phyloP scores from a whole-genome alignment of 2,329 filamentous ascomycete species.

The Atkinsonella texensis region DNA sequence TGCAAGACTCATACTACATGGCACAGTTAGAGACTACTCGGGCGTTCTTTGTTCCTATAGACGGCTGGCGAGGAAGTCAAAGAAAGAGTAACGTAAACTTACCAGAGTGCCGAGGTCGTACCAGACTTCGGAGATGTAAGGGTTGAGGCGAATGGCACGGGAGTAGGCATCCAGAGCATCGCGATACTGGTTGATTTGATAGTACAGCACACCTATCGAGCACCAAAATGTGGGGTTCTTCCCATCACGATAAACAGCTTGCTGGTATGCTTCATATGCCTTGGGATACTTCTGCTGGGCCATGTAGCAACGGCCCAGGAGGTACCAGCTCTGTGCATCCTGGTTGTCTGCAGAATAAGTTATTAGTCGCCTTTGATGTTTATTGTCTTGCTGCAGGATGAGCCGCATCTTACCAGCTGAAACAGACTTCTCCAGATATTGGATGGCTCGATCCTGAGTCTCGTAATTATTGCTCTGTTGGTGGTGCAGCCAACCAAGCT shows the following conservation, averaged over 20 bases:
- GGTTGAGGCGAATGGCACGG: slow-evolving; percentile 88
- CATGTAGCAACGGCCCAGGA: slow-evolving; percentile 97
- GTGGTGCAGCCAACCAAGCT: slow-evolving; percentile 95
- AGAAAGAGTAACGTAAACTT: slow-evolving; percentile 28
- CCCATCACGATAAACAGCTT: slow-evolving; percentile 95
- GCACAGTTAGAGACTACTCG: slow-evolving; percentile 17
- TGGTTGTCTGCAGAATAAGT: slow-evolving; percentile 58
- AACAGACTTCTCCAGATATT: slow-evolving; percentile 95
- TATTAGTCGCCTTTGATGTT: neutral
- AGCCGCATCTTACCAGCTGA: slow-evolving; percentile 57
- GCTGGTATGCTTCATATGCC: slow-evolving; percentile 95
- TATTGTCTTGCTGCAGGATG: neutral
- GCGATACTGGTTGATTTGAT: slow-evolving; percentile 98
- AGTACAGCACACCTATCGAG: slow-evolving; percentile 96
- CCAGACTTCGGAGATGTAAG: slow-evolving; percentile 98
- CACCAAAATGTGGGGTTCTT: slow-evolving; percentile 99
- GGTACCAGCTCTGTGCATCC: slow-evolving; percentile 97
- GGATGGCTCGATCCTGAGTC: slow-evolving; percentile 91
- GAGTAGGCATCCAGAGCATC: slow-evolving; percentile 97
- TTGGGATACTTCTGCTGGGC: slow-evolving; percentile 98
- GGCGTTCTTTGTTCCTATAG: too few species aligned
- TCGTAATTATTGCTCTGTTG: slow-evolving; percentile 86
- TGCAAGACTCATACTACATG: slow-evolving; percentile 84
- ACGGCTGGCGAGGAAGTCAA: neutral
- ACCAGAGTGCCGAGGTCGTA: slow-evolving; percentile 94